These are phyloP conservation scores for Ulota crispa DNA, from an alignment of 225 moss, liverwort and hornwort genomes.

Conservation along the genomic window DNA sequence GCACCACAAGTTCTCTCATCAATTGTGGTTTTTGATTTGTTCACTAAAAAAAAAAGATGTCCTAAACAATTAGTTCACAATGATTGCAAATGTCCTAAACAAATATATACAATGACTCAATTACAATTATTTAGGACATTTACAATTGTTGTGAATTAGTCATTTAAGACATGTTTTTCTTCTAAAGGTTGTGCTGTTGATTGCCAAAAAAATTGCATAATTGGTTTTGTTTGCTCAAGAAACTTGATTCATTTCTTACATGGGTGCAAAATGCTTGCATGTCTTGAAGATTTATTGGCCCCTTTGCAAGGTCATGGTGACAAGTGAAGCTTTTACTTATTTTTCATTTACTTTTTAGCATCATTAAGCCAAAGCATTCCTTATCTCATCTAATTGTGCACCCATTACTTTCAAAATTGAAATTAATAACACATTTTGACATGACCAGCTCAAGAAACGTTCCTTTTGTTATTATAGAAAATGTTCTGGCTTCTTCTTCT, in stretches of 20 bases:
- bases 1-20: no score
- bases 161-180: no score
- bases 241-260: neutral
- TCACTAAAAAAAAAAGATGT: no score
- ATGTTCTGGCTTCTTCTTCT: neutral
- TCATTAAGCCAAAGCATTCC: neutral
- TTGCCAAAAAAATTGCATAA: no score
- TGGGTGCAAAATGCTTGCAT: neutral
- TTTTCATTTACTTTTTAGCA: no score
- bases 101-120: no score
- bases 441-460: neutral
- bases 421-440: neutral
- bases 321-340: neutral
- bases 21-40: no score
- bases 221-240: neutral
- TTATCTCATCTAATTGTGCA: neutral
- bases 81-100: no score
- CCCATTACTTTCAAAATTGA: neutral
- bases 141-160: no score
- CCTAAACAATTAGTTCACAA: no score
- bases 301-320: neutral
- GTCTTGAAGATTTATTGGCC: neutral
- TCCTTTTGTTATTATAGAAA: neutral
- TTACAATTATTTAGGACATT: no score
- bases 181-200: no score